These are phyloP conservation scores for Oryza nivara DNA, from an alignment of 176 grass and related monocot genomes.

Conservation along the genomic window DNA sequence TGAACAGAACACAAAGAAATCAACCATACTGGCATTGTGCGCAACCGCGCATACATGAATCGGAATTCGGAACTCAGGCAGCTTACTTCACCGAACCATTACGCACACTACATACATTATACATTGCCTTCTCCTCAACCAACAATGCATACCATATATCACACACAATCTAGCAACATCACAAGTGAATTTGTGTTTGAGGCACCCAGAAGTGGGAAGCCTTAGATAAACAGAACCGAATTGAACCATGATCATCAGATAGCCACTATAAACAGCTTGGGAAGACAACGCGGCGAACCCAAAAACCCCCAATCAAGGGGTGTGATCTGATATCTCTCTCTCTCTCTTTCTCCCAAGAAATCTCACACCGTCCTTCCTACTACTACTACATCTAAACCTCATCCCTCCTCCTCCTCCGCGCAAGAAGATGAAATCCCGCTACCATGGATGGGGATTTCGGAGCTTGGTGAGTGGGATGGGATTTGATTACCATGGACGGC, in stretches of 20 bases:
- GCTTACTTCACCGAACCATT: not conserved
- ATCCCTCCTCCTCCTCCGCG: not conserved
- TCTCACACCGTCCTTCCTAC: not conserved
- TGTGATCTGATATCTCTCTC: not conserved
- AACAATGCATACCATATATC: not conserved
- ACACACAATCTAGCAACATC: not conserved
- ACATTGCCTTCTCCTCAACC: not conserved
- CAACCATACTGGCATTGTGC: not conserved
- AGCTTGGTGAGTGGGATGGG: no score
- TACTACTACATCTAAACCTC: not conserved
- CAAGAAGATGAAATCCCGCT: not conserved
- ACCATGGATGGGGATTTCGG: slow-evolving; percentile 6
- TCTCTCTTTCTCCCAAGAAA: not conserved
- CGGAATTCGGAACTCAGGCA: not conserved
- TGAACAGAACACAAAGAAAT: slow-evolving; percentile 21
- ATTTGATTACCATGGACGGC: slow-evolving; percentile 39
- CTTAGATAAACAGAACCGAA: not conserved
- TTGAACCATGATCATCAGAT: not conserved
- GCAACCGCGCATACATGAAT: not conserved
- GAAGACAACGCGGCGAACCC: not conserved
- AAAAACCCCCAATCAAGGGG: not conserved
- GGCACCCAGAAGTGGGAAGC: not conserved
- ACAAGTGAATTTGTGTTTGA: not conserved
- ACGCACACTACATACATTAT: not conserved
- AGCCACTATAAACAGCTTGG: not conserved